Conservation (phyloP, 2,329 filamentous ascomycete species). For the Proliferodiscus dingleyae region DNA sequence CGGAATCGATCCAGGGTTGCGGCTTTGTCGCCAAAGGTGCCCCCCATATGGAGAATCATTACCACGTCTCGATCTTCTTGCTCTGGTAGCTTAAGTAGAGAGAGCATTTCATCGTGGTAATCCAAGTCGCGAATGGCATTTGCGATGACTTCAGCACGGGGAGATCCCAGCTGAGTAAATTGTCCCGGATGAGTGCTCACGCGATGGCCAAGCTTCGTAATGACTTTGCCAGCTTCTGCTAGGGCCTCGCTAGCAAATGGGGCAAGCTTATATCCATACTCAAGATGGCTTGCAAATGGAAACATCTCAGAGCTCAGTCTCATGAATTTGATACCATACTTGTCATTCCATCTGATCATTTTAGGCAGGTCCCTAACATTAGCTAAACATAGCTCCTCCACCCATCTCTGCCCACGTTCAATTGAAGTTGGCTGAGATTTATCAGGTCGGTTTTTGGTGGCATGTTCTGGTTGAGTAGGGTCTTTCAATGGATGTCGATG, state of each 20-base stretch:
- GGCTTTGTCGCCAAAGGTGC: conserved; percentile 74
- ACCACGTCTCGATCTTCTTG: conserved; percentile 82
- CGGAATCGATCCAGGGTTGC: conserved; percentile 48
- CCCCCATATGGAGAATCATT: conserved; percentile 93
- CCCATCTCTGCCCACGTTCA: conserved; percentile 63
- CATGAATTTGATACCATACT: conserved; percentile 88
- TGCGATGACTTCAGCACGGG: conserved; percentile 68
- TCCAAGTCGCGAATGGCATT: conserved; percentile 76
- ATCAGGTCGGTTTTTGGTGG: conserved; percentile 82
- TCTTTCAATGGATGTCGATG: conserved; percentile 78
- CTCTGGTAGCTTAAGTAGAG: conserved; percentile 67
- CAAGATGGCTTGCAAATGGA: conserved; percentile 84
- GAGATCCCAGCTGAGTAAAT: conserved; percentile 88
- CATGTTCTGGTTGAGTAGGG: conserved; percentile 69
- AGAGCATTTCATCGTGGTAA: conserved; percentile 83
- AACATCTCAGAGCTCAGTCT: conserved; percentile 95
- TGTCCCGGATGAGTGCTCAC: conserved; percentile 88
- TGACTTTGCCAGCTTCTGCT: conserved; percentile 69
- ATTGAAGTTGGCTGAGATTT: conserved; percentile 62
- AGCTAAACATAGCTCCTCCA: conserved; percentile 71
- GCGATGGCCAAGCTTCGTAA: conserved; percentile 74
- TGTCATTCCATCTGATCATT: conserved; percentile 88
- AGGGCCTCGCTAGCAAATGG: conserved; percentile 78
- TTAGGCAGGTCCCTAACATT: conserved; percentile 82
- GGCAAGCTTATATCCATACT: conserved; percentile 79